Conservation (phyloP, 2,329 filamentous ascomycete species). For the Apiospora phragmitis region DNA sequence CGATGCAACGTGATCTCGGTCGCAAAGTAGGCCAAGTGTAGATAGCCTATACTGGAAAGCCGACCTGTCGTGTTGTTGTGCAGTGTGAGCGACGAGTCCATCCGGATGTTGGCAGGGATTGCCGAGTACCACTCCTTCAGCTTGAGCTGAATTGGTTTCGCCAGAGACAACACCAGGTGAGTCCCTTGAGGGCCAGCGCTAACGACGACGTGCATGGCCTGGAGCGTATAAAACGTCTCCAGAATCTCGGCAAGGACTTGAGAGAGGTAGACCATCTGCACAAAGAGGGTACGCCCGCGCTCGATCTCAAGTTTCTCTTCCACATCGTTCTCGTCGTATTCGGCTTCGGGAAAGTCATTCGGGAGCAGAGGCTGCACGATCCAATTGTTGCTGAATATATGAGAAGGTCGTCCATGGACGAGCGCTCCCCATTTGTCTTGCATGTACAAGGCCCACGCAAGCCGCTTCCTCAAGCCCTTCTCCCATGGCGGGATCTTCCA, state of each 20-base stretch:
- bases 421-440: constrained; percentile 86
- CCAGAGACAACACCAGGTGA: constrained; percentile 70
- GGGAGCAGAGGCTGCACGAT: constrained; percentile 59
- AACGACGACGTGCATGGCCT: constrained; percentile 69
- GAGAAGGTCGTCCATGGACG: constrained; percentile 72
- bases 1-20: constrained; percentile 92
- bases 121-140: constrained; percentile 80
- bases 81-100: constrained; percentile 59
- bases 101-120: constrained; percentile 62
- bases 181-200: constrained; percentile 70
- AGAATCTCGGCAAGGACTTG: constrained; percentile 78
- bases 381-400: constrained; percentile 61
- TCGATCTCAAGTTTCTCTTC: constrained; percentile 67
- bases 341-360: constrained; percentile 65
- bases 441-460: constrained; percentile 92
- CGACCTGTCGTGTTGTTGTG: constrained; percentile 42
- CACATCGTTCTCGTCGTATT: constrained; percentile 61
- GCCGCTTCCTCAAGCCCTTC: constrained; percentile 76
- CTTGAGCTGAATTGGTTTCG: constrained; percentile 80
- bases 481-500: constrained; percentile 93
- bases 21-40: constrained; percentile 91
- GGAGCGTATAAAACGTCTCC: constrained; percentile 79
- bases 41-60: constrained; percentile 68
- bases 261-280: constrained; percentile 73
- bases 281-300: constrained; percentile 69